Evolutionary conservation across 768 basidiomycete genomes (phyloP), one percentile per base, ranked within the genome.

Genomic region (Boletus pseudopeckii): DNA sequence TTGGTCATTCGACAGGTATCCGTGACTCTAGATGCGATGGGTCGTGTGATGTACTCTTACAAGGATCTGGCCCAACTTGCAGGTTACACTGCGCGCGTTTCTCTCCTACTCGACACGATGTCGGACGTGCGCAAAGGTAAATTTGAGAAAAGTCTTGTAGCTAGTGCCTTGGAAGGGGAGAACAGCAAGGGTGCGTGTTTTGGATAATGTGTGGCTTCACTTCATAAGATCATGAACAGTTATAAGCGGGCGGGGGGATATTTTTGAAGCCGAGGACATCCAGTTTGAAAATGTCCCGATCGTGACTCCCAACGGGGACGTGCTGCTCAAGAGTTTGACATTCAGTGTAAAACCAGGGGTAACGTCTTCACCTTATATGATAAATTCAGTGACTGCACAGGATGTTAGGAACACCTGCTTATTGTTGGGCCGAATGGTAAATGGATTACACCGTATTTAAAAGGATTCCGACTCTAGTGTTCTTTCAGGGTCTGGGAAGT

Each of bases 21-120:
- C 40, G 17, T 26, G 56, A 59, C 24, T 33, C 53, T 59, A 83
- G 96, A 98, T 74, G 96, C 96, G 1, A 90, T 98, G 61, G 94
- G 94, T 32, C 83, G 95, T 18, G 85, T 97, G 28, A 93, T 98
- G 92, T 96, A 95, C 69, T 93, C 92, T 4, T 98, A 97, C 75
- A 98, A 97, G 71, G 95, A 98, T 67, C 77, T 99, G 5, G 85
- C 92, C 5, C 96, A 99, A 67, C 82, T 99, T 33, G 93, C 96
- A 4, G 96, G 96, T 11, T 98, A 97, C 68, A 98, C 96, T 3
- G 83, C 92, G 1, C 85, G 96, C 14, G 96, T 99, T 1, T 86
- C 89, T 32, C 81, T 86, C 41, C 78, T 98, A 1, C 79, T 99
- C 9, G 90, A 95, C 50, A 92, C 93, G 1, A 96, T 98, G 84